Evolutionary conservation across 116 monocot genomes (phyloP), one percentile per base, ranked within the genome.

Genomic region (Iris pallida): DNA sequence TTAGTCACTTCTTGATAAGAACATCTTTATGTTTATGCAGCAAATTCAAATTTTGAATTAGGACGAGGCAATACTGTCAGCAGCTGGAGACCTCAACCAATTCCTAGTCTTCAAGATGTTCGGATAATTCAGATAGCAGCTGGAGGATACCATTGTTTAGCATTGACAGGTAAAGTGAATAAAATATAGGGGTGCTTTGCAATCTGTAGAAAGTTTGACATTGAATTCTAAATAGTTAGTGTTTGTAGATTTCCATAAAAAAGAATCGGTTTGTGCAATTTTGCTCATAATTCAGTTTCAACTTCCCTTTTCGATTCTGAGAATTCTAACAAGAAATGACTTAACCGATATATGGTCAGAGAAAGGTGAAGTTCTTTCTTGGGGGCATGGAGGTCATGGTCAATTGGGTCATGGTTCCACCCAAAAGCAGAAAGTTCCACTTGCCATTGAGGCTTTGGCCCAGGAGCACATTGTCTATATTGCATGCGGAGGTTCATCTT

Each of bases 311-410:
- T 30, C 30, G 30, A 30, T 30, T 30, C 30, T 30, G 0, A 30
- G 30, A 30, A 30, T 30, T 30, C 30, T 30, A 30, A 30, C 30
- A 30, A 30, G 30, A 30, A 30, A 30, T 30, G 30, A 30, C 30
- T 30, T 30, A 30, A 65, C 15, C 63, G 18, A 3, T 11, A n/a
- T 74, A 53, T 78, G 8, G 7, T 71, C 69, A 95, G 95, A 86
- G 30, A 68, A 82, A 67, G 91, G 95, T 66, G 71, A 82, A 61
- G 88, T 95, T 75, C 68, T 90, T 68, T 85, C 95, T 14, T 95
- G 95, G 95, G 95, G 95, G 20, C 88, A 88, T 74, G 95, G 95
- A 59, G 88, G 95, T 61, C 91, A 95, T 70, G 95, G 95, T 68
- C 95, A 95, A 75, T 68, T 95, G 71, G 95, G 95, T 68, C 95